These are phyloP conservation scores for Tolypocladium ovalisporum DNA, from an alignment of 2,329 filamentous ascomycete genomes.

Conservation along the genomic window DNA sequence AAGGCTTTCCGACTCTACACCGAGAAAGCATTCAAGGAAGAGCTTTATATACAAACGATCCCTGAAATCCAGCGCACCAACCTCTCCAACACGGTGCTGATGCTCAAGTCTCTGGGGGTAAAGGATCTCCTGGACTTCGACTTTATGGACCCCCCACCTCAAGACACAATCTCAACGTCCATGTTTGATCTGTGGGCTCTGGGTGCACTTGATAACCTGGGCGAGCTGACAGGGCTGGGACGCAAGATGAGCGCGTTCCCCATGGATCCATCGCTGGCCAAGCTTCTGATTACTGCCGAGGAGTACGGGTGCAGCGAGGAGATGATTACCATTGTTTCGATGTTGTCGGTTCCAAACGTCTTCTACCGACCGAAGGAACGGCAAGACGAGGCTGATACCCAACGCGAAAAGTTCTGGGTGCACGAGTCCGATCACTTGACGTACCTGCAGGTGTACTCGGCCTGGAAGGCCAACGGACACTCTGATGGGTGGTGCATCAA, in stretches of 20 bases:
- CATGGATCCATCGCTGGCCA: conserved; percentile 93
- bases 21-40: conserved; percentile 88
- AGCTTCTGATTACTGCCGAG: conserved; percentile 83
- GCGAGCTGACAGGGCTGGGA: conserved; percentile 78
- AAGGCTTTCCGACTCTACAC: conserved; percentile 93
- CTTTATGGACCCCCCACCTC: conserved; percentile 97
- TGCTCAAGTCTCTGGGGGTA: conserved; percentile 89
- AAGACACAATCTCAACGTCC: conserved; percentile 94
- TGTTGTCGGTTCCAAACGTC: conserved; percentile 92
- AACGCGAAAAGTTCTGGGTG: conserved; percentile 96
- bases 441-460: conserved; percentile 86
- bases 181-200: conserved; percentile 97
- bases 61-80: conserved; percentile 97
- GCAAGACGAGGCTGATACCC: conserved; percentile 90
- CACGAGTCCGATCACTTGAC: conserved; percentile 96
- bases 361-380: conserved; percentile 97
- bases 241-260: conserved; percentile 94
- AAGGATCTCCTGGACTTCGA: conserved; percentile 93
- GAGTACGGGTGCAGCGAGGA: conserved; percentile 92
- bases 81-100: conserved; percentile 83
- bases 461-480: conserved; percentile 86
- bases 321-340: conserved; percentile 95
- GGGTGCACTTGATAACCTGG: conserved; percentile 85
- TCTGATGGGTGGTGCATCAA: conserved; percentile 86
- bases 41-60: conserved; percentile 93